Percentiles rank a stretch among this genome's conserved stretches.
Conservation (phyloP, 768 basidiomycete species). For the Paxillus ammoniavirescens region DNA sequence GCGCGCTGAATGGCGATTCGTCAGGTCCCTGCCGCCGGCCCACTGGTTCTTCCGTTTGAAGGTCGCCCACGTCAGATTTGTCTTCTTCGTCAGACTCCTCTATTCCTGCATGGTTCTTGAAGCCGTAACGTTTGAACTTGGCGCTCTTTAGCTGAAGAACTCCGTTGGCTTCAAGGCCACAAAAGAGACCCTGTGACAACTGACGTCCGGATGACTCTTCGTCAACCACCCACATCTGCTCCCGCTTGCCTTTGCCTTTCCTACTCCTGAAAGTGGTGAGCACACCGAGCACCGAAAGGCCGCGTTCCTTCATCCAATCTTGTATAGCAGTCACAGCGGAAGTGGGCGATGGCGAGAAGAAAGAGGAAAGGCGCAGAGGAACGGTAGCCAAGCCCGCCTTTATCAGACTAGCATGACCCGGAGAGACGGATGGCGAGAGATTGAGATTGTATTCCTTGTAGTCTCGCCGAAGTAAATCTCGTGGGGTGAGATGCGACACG, state of each 20-base stretch:
- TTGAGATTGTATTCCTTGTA: constrained; percentile 82
- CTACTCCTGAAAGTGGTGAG: constrained; percentile 66
- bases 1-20: constrained; percentile 24
- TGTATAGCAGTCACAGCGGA: constrained; percentile 25
- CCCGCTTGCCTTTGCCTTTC: constrained; percentile 59
- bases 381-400: constrained; percentile 82
- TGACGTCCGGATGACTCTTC: constrained; percentile 27
- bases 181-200: constrained; percentile 46
- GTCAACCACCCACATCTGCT: constrained; percentile 65
- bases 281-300: constrained; percentile 70
- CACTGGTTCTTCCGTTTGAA: constrained; percentile 23
- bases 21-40: background rate
- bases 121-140: constrained; percentile 21
- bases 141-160: constrained; percentile 51
- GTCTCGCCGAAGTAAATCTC: constrained; percentile 88
- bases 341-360: constrained; percentile 32
- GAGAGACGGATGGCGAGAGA: constrained; percentile 31
- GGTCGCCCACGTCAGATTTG: constrained; percentile 5
- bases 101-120: background rate
- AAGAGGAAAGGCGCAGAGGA: constrained; percentile 57
- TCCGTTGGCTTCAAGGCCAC: constrained; percentile 55
- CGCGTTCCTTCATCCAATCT: constrained; percentile 65
- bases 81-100: constrained; percentile 20
- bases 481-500: constrained; percentile 62
- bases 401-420: constrained; percentile 35